Conservation (phyloP, 2,329 filamentous ascomycete genomes). For the Ceratocystiopsis minuta region DNA sequence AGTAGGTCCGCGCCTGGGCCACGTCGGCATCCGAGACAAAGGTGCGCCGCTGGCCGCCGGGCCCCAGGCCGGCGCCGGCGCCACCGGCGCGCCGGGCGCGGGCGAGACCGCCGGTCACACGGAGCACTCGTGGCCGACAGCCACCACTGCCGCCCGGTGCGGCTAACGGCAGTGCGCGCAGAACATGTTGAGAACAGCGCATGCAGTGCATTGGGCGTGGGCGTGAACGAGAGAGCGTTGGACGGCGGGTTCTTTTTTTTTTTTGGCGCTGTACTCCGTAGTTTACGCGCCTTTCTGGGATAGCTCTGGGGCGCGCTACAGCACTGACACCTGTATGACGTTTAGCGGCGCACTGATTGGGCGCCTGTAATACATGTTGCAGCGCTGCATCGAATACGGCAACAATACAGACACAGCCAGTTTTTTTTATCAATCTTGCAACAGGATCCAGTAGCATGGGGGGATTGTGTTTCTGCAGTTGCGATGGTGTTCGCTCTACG, state of each 20-base stretch:
- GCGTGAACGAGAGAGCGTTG: neutral
- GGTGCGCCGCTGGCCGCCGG: slow-evolving; percentile 15
- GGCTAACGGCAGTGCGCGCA: slow-evolving; percentile 15
- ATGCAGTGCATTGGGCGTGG: slow-evolving; percentile 20
- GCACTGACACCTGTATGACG: too few relatives aligned
- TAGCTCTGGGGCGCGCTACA: too few relatives aligned
- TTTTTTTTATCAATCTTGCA: too few relatives aligned
- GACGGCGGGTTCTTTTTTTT: too few relatives aligned
- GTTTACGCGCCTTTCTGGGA: neutral
- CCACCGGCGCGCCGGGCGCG: neutral
- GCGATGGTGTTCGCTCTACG: too few relatives aligned
- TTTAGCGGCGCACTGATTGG: too few relatives aligned
- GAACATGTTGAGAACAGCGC: slow-evolving; percentile 19
- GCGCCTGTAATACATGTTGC: too few relatives aligned
- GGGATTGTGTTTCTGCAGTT: too few relatives aligned
- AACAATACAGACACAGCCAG: too few relatives aligned
- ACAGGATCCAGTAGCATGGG: too few relatives aligned
- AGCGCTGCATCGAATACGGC: too few relatives aligned
- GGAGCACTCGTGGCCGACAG: too few relatives aligned
- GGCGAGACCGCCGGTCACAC: neutral
- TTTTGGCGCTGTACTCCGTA: neutral
- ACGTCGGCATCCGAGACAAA: slow-evolving; percentile 34
- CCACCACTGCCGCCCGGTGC: neutral
- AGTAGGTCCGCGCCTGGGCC: slow-evolving; percentile 34
- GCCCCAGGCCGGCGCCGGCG: neutral